These are phyloP conservation scores for Solanum stenotomum DNA, from an alignment of 257 asterid genomes.

Conservation along the genomic window DNA sequence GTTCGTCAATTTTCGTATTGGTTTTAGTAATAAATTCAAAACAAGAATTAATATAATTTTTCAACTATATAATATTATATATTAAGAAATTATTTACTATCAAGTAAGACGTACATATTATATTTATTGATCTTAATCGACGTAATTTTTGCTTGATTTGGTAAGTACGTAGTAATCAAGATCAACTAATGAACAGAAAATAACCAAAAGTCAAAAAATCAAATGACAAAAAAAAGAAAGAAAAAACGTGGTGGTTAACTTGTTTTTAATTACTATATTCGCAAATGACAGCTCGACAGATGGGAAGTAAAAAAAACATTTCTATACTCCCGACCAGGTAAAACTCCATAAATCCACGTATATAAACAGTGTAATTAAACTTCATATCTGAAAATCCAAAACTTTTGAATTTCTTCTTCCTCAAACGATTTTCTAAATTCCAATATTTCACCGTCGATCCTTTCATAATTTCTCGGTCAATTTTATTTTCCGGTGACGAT, in stretches of 20 bases:
- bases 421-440: not conserved
- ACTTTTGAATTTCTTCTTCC: not conserved
- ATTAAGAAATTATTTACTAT: not conserved
- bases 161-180: not conserved
- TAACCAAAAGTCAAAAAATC: not conserved
- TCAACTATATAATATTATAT: too few species aligned
- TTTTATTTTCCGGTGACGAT: conserved; percentile 1
- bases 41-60: too few species aligned
- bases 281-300: not conserved
- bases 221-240: too few species aligned
- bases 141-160: not conserved
- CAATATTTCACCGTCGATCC: not conserved
- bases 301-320: not conserved
- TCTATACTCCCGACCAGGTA: not conserved
- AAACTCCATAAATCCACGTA: not conserved
- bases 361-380: not conserved
- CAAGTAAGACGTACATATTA: too few species aligned
- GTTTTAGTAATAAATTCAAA: not conserved
- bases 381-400: not conserved
- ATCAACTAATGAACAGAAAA: not conserved
- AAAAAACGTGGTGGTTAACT: not conserved
- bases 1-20: too few species aligned
- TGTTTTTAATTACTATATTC: not conserved
- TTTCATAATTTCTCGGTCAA: not conserved
- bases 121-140: too few species aligned